Percentiles rank a stretch among this genome's conserved stretches.
These are phyloP conservation scores for Globisporangium paddicum DNA, from an alignment of 352 stramenopile genomes.

Conservation along the genomic window DNA sequence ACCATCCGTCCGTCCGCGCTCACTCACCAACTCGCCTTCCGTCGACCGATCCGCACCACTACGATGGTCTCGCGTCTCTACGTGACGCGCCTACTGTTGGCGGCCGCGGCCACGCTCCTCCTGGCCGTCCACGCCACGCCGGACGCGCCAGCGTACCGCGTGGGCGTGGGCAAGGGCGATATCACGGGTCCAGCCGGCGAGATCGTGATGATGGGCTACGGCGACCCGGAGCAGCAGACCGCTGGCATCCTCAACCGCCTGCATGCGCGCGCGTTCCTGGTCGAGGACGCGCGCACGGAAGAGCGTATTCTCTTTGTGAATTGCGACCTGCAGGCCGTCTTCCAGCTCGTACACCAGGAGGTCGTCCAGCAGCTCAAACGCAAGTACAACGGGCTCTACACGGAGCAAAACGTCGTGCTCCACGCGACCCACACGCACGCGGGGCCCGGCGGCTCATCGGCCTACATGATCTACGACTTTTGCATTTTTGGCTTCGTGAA, in stretches of 20 bases:
- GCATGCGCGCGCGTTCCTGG: constrained; percentile 56
- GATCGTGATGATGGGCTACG: constrained; percentile 69
- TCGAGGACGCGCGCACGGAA: constrained; percentile 30
- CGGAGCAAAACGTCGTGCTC: constrained; percentile 63
- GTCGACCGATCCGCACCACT: too few relatives aligned
- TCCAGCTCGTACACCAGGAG: constrained; percentile 51
- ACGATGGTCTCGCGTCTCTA: too few relatives aligned
- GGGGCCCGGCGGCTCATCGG: constrained; percentile 59
- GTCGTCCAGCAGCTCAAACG: constrained; percentile 26
- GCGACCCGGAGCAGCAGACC: constrained; percentile 34
- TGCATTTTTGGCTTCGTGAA: constrained; percentile 37
- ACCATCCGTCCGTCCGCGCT: too few relatives aligned
- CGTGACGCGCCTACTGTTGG: too few relatives aligned
- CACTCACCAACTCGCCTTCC: too few relatives aligned
- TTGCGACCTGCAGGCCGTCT: constrained; percentile 38
- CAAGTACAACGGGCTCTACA: constrained; percentile 38
- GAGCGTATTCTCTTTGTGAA: constrained; percentile 39
- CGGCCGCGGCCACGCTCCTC: too few relatives aligned
- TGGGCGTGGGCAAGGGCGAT: constrained; percentile 54
- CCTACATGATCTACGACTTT: constrained; percentile 71
- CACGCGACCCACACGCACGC: constrained; percentile 82
- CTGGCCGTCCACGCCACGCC: too few relatives aligned
- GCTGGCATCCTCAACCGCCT: constrained; percentile 56
- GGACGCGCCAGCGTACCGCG: constrained; percentile 21
- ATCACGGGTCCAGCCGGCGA: constrained; percentile 55